Percentiles rank a stretch among this genome's conserved stretches.
Conservation (phyloP, 148 eudicot species). For the Camellia lanceoleosa region DNA sequence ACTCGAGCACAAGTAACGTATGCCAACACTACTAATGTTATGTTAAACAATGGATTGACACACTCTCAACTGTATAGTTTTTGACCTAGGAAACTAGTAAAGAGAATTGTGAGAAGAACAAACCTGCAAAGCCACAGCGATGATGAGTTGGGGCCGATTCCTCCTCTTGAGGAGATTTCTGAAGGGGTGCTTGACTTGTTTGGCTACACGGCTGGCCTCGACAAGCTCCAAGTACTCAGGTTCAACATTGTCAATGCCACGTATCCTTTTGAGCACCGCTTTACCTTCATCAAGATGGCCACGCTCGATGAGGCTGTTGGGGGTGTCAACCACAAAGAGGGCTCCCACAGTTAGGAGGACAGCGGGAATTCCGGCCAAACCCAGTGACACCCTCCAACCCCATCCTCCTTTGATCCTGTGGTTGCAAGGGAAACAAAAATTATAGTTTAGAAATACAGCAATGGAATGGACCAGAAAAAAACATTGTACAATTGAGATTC, state of each 20-base stretch:
- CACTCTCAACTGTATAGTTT: too few relatives aligned
- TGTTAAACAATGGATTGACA: too few relatives aligned
- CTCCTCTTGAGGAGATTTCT: slow-evolving; percentile 63
- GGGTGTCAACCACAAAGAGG: slow-evolving; percentile 70
- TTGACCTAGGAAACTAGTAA: too few relatives aligned
- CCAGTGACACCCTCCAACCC: slow-evolving; percentile 93
- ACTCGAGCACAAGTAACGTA: too few relatives aligned
- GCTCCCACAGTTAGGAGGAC: slow-evolving; percentile 66
- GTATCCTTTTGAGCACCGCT: slow-evolving; percentile 58
- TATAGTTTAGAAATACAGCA: slow-evolving; percentile 28
- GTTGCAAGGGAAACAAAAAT: neutral
- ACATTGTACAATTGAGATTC: too few relatives aligned
- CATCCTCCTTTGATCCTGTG: slow-evolving; percentile 76
- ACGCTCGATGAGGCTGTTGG: slow-evolving; percentile 83
- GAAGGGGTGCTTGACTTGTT: slow-evolving; percentile 71
- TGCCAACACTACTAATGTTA: too few relatives aligned
- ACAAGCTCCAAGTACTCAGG: slow-evolving; percentile 76
- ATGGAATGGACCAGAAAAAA: too few relatives aligned
- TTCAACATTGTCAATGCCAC: slow-evolving; percentile 89
- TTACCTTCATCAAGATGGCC: slow-evolving; percentile 82
- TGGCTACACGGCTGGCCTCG: slow-evolving; percentile 75
- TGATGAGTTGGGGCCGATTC: slow-evolving; percentile 76
- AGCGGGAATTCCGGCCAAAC: slow-evolving; percentile 84
- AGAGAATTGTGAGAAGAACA: neutral
- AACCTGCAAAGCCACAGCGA: slow-evolving; percentile 61